These are phyloP conservation scores for Sugiyamaella neomexicana DNA, from an alignment of 1,139 yeast species.

Conservation along the genomic window DNA sequence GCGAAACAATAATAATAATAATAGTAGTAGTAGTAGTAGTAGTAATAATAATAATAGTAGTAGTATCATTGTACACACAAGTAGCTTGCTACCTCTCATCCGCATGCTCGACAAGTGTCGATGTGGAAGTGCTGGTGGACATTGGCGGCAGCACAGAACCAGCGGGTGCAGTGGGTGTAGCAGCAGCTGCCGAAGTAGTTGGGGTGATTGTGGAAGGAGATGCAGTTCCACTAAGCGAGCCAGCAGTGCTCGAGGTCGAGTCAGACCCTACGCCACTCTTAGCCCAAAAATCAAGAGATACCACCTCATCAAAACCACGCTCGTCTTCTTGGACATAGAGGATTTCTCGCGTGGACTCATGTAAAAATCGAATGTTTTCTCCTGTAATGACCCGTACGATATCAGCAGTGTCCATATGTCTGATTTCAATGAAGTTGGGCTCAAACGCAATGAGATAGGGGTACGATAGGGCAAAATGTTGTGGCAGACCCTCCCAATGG, in stretches of 20 bases:
- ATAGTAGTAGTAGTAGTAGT: neutral
- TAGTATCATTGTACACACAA: neutral
- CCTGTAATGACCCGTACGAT: slow-evolving; percentile 89
- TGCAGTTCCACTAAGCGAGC: neutral
- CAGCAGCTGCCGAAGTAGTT: neutral
- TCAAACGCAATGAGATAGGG: slow-evolving; percentile 93
- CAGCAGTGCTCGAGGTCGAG: neutral
- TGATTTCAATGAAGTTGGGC: slow-evolving; percentile 82
- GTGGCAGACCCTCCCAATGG: slow-evolving; percentile 96
- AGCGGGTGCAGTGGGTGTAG: neutral
- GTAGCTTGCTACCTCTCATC: slow-evolving; percentile 4
- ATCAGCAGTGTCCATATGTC: slow-evolving; percentile 87
- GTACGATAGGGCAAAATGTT: slow-evolving; percentile 86
- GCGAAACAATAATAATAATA: neutral
- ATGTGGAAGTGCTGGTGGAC: slow-evolving; percentile 7
- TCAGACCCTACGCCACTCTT: slow-evolving; percentile 6
- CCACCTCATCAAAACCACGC: slow-evolving; percentile 86
- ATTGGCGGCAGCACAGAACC: slow-evolving; percentile 1
- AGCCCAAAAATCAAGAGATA: slow-evolving; percentile 81
- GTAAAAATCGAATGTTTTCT: slow-evolving; percentile 84
- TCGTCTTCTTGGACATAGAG: slow-evolving; percentile 90
- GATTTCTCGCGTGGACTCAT: slow-evolving; percentile 90
- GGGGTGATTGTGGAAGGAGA: slow-evolving; percentile 3
- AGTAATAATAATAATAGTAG: neutral
- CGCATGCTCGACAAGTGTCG: slow-evolving; percentile 11